Conservation (phyloP, 139 green algal species). For the Tetratostichococcus sp. region DNA sequence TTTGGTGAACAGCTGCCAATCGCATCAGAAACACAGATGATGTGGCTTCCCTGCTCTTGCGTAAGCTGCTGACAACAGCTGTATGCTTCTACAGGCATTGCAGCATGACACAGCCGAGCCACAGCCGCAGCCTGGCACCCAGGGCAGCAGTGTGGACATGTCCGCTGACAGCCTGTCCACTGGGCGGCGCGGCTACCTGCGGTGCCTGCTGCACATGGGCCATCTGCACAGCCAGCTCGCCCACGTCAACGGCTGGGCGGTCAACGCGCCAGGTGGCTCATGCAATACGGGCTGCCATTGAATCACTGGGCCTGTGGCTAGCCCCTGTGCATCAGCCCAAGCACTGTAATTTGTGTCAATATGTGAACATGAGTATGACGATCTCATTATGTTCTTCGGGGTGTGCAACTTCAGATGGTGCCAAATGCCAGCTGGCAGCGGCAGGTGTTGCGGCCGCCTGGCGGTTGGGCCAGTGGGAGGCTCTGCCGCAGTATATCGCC, state of each 20-base stretch:
- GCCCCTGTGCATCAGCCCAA: no score
- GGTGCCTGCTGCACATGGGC: conserved; percentile 70
- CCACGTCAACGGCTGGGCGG: conserved; percentile 57
- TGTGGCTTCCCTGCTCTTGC: no score
- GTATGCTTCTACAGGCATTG: conserved; percentile 8
- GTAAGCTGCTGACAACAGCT: no score
- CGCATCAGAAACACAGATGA: no score
- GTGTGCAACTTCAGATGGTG: conserved; percentile 1
- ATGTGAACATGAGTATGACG: no score
- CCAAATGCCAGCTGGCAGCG: conserved; percentile 46
- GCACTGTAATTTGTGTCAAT: no score
- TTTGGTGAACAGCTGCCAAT: no score
- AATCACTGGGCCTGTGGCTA: no score
- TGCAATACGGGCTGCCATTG: no score
- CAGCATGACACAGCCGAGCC: conserved; percentile 10
- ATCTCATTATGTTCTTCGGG: no score
- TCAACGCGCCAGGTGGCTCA: neutral
- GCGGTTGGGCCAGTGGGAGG: conserved; percentile 80
- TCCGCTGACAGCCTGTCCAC: conserved; percentile 9
- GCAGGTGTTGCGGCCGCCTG: conserved; percentile 75
- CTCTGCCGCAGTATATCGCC: conserved; percentile 61
- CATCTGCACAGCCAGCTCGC: conserved; percentile 74
- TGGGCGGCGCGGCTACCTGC: conserved; percentile 53
- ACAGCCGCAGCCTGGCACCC: neutral
- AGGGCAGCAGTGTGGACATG: neutral